A percentile compares a stretch with the other conserved stretches of the same genome.
Evolutionary conservation across 768 basidiomycete genomes (phyloP).

Genomic region (Mycena venus): DNA sequence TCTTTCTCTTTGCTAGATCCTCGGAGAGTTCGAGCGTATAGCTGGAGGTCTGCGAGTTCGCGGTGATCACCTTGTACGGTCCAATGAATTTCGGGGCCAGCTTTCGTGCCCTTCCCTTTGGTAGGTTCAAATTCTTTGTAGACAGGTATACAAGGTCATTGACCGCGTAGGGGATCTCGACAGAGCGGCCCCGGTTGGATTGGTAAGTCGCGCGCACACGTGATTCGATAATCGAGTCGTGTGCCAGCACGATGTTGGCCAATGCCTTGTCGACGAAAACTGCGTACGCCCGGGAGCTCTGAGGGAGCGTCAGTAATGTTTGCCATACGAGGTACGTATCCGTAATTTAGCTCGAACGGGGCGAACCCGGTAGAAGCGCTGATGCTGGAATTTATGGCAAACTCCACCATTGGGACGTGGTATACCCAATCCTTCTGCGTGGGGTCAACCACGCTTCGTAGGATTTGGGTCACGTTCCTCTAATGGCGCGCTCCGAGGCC

Average conservation of each 20-base stretch:
- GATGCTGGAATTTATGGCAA: conserved; percentile 50
- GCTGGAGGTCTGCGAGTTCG: conserved; percentile 35
- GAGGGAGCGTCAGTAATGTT: background rate
- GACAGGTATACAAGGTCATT: conserved; percentile 18
- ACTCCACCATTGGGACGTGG: conserved; percentile 48
- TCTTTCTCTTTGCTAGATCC: no score
- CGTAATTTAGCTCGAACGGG: conserved; percentile 46
- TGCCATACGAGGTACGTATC: conserved; percentile 6
- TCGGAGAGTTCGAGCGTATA: conserved; percentile 45
- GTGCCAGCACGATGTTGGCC: no score
- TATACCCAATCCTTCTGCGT: conserved; percentile 51
- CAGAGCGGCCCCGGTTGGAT: no score
- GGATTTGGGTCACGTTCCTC: conserved; percentile 47
- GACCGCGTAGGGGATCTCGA: conserved; percentile 36
- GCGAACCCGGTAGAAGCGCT: conserved; percentile 46
- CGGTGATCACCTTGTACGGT: conserved; percentile 46
- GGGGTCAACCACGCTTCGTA: conserved; percentile 35
- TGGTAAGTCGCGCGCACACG: no score
- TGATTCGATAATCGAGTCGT: no score
- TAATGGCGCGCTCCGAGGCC: conserved; percentile 43
- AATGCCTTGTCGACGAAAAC: no score
- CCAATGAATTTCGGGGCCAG: conserved; percentile 55
- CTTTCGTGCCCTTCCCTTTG: conserved; percentile 48
- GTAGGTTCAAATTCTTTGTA: conserved; percentile 30
- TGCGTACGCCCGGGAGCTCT: no score